phyloP scores from a whole-genome alignment of 805 yeast genomes.

The Candida germanica region DNA sequence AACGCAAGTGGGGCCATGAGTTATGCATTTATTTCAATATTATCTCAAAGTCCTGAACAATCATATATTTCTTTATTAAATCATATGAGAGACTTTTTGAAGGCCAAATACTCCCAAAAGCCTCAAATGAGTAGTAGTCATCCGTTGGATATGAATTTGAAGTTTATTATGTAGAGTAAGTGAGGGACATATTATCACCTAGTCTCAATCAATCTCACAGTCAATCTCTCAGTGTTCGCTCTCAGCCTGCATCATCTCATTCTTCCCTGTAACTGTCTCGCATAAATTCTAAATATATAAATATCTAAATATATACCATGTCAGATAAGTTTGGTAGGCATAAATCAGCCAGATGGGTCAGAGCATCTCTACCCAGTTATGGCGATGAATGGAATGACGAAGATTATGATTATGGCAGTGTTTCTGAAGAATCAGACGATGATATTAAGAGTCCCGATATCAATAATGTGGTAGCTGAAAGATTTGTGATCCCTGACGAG shows the following conservation, averaged over 20 bases:
- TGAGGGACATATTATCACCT: too few relatives aligned
- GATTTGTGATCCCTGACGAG: constrained; percentile 14
- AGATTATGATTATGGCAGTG: constrained; percentile 24
- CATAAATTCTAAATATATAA: too few relatives aligned
- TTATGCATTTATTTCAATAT: constrained; percentile 32
- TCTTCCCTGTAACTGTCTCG: too few relatives aligned
- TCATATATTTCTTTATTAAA: constrained; percentile 33
- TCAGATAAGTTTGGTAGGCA: constrained; percentile 41
- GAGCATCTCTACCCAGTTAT: constrained; percentile 39
- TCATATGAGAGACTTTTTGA: constrained; percentile 33
- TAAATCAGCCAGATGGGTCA: constrained; percentile 42
- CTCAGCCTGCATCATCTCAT: too few relatives aligned
- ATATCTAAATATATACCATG: too few relatives aligned
- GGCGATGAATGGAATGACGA: constrained; percentile 44
- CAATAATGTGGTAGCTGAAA: constrained; percentile 13
- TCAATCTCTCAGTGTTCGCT: too few relatives aligned
- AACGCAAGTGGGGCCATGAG: constrained; percentile 39
- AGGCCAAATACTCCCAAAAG: constrained; percentile 33
- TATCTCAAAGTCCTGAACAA: constrained; percentile 29
- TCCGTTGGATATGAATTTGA: constrained; percentile 38
- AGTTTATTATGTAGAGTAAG: constrained; percentile 23
- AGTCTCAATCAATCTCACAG: too few relatives aligned
- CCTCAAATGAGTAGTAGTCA: constrained; percentile 40
- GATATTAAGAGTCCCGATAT: constrained; percentile 8
- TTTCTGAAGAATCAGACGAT: constrained; percentile 11